Evolutionary conservation across 495 filamentous ascomycete genomes (phyloP), one percentile per base, ranked within the genome.

Genomic region (Aspergillus campestris): DNA sequence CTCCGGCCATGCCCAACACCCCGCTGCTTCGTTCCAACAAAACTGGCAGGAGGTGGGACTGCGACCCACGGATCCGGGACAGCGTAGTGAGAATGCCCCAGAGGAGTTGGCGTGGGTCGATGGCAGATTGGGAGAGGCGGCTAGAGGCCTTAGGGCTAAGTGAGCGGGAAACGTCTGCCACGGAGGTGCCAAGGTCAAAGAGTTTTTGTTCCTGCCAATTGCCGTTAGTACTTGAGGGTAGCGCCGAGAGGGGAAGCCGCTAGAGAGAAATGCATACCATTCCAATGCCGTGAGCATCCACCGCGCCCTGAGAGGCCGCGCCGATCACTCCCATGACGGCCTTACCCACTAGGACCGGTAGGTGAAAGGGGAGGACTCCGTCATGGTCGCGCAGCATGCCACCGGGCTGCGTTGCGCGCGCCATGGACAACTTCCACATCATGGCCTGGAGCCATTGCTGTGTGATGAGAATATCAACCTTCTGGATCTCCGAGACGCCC

Each of bases 361-460:
- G 73, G 40, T 75, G 74, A 34, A 81, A 78, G 6, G 74, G 73
- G 42, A 83, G 64, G 13, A 70, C 71, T 12, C 70, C 59, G 33
- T 79, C 66, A 24, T 24, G 18, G 33, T 59, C 61, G 11, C 61
- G 62, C 12, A 49, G 57, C 18, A 24, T 24, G 18, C 18, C 18
- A 32, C 60, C 69, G 10, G 65, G 63, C 24, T 80, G 73, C 0
- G 79, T 67, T 14, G 68, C 61, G 51, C 75, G 67, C 0, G 65
- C 68, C 67, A 80, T 78, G 6, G 77, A 77, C 15, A 76, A 59
- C 38, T 75, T 79, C 80, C 80, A 83, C 49, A 80, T 70, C 51
- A 80, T 75, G 0, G 74, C 64, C 14, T 75, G 70, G 0, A 83
- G 69, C 80, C 80, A 83, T 51, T 83, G 78, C 49, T 78, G 74